Evolutionary conservation across 805 yeast genomes (phyloP).

Genomic region (Cyberlindnera maritima): DNA sequence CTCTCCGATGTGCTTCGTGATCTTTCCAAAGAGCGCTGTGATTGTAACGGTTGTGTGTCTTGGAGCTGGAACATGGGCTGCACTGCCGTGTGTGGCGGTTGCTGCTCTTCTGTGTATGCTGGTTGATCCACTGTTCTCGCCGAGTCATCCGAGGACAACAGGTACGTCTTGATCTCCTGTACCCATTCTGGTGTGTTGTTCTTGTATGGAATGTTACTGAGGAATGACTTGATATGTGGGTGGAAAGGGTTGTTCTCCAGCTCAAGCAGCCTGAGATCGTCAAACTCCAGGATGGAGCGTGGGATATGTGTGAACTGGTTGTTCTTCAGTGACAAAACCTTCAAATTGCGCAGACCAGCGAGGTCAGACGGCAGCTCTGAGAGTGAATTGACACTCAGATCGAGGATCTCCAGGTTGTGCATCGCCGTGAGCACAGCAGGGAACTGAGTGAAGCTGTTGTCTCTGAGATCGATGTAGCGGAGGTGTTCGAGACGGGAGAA

Average conservation of each 20-base stretch:
- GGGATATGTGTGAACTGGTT: constrained; percentile 58
- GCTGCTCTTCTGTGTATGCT: constrained; percentile 1
- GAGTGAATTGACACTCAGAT: constrained; percentile 57
- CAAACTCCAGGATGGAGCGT: constrained; percentile 47
- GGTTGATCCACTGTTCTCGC: constrained; percentile 4
- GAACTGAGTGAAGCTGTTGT: constrained; percentile 51
- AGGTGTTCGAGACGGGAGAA: constrained; percentile 44
- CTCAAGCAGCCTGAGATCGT: constrained; percentile 54
- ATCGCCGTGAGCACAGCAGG: constrained; percentile 44
- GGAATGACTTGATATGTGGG: constrained; percentile 41
- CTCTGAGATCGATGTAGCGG: constrained; percentile 63
- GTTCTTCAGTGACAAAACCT: constrained; percentile 58
- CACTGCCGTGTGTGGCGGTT: constrained; percentile 4
- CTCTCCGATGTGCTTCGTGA: constrained; percentile 40
- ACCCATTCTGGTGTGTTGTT: constrained; percentile 45
- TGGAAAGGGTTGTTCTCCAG: constrained; percentile 60
- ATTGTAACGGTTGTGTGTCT: constrained; percentile 1
- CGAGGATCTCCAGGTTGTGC: constrained; percentile 57
- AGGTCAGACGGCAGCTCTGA: constrained; percentile 48
- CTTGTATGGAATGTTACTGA: constrained; percentile 33
- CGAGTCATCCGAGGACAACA: constrained; percentile 6
- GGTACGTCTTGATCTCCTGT: constrained; percentile 16
- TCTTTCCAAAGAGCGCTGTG: constrained; percentile 20
- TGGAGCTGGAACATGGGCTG: constrained; percentile 7
- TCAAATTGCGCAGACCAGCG: constrained; percentile 40